These are phyloP conservation scores for Candida coleopterorum DNA, from an alignment of 805 yeast genomes.

Conservation along the genomic window DNA sequence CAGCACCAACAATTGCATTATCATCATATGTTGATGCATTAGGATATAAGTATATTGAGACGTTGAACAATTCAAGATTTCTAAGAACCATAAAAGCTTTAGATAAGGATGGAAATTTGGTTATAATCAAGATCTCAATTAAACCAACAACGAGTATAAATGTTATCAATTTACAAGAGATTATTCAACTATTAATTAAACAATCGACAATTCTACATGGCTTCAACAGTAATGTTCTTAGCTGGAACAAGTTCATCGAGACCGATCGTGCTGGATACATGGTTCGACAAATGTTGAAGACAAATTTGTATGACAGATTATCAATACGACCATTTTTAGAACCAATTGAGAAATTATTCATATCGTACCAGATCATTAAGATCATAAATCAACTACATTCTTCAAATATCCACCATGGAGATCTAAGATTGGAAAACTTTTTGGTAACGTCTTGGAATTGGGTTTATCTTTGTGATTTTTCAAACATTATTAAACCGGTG, in stretches of 20 bases:
- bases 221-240: conserved; percentile 60
- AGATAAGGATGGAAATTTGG: conserved; percentile 65
- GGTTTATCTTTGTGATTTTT: conserved; percentile 77
- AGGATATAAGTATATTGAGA: conserved; percentile 68
- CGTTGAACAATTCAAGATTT: conserved; percentile 76
- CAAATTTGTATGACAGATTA: conserved; percentile 82
- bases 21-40: conserved; percentile 85
- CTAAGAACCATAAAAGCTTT: conserved; percentile 80
- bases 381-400: conserved; percentile 61
- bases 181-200: conserved; percentile 25
- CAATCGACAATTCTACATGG: conserved; percentile 37
- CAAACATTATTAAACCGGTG: conserved; percentile 72
- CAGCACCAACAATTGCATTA: conserved; percentile 87
- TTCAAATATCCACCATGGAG: conserved; percentile 72
- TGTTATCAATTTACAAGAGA: conserved; percentile 20
- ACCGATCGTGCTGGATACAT: conserved; percentile 91
- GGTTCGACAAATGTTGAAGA: conserved; percentile 73
- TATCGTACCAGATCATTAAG: conserved; percentile 73
- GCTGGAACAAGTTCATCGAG: conserved; percentile 71
- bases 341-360: conserved; percentile 75
- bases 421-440: conserved; percentile 85
- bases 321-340: conserved; percentile 85
- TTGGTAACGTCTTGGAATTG: conserved; percentile 87
- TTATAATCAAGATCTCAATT: conserved; percentile 71
- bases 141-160: conserved; percentile 43